phyloP scores from a whole-genome alignment of 495 filamentous ascomycete genomes.

The Stereocaulon alpinum region DNA sequence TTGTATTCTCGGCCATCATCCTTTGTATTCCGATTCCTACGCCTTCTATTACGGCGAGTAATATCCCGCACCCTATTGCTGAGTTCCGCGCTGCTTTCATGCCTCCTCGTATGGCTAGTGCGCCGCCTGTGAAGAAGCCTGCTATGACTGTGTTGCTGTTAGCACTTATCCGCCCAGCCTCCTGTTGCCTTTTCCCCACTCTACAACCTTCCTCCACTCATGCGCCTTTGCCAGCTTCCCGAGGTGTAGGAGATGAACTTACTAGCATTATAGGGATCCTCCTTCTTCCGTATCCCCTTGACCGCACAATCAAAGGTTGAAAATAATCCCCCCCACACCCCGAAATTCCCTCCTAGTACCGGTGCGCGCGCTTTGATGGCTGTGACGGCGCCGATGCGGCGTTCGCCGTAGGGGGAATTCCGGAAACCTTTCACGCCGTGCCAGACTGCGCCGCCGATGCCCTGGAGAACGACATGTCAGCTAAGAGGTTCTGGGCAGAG shows the following conservation, averaged over 20 bases:
- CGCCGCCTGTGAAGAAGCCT: conserved; percentile 92
- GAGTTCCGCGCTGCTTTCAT: conserved; percentile 81
- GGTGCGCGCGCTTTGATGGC: conserved; percentile 95
- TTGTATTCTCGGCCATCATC: conserved; percentile 88
- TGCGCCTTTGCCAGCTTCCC: not conserved
- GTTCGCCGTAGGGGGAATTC: conserved; percentile 83
- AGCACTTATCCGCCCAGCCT: no score
- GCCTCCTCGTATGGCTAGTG: conserved; percentile 83
- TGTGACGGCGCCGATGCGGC: conserved; percentile 89
- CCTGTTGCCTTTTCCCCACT: not conserved
- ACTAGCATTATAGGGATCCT: conserved; percentile 94
- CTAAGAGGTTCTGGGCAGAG: conserved; percentile 6
- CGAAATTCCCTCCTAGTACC: conserved; percentile 94
- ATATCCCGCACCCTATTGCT: conserved; percentile 87
- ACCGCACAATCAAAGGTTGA: conserved; percentile 94
- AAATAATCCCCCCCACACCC: conserved; percentile 93
- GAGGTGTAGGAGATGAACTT: conserved; percentile 29
- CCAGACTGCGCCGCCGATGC: conserved; percentile 91
- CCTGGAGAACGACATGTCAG: conserved; percentile 32
- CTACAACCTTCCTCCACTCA: not conserved
- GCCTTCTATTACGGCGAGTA: conserved; percentile 93
- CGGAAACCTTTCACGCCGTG: conserved; percentile 95
- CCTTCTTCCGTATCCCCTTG: conserved; percentile 90
- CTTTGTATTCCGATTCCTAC: conserved; percentile 95
- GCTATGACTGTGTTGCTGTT: conserved; percentile 50